Percentiles rank a stretch among this genome's conserved stretches.
phyloP scores from a whole-genome alignment of 352 stramenopile species.

The Pilasporangium apinafurcum region DNA sequence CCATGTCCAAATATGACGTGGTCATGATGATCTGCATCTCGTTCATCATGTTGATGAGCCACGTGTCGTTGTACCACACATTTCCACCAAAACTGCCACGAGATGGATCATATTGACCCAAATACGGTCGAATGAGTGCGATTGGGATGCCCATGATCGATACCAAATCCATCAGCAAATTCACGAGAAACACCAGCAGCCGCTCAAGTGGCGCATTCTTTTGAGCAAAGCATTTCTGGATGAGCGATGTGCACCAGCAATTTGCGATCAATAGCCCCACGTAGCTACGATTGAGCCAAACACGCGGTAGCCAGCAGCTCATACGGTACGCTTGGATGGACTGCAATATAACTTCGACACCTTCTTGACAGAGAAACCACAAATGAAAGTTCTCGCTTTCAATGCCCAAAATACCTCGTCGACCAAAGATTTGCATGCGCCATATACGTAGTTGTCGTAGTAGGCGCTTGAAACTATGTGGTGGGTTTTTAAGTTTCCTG shows the following conservation, averaged over 20 bases:
- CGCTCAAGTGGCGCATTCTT: conserved; percentile 6
- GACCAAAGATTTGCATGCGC: conserved; percentile 10
- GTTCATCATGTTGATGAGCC: conserved; percentile 15
- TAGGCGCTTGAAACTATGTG: no score
- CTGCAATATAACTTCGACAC: conserved; percentile 17
- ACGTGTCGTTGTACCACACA: conserved; percentile 13
- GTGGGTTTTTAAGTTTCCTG: neutral
- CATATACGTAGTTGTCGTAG: no score
- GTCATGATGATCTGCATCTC: conserved; percentile 10
- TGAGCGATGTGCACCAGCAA: conserved; percentile 12
- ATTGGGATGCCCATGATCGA: conserved; percentile 9
- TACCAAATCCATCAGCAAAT: conserved; percentile 10
- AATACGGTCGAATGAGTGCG: conserved; percentile 6
- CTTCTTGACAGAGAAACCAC: conserved; percentile 13
- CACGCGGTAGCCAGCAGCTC: conserved; percentile 4
- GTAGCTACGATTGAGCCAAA: conserved; percentile 7
- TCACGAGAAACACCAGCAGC: conserved; percentile 7
- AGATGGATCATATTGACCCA: conserved; percentile 3
- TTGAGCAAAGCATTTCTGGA: conserved; percentile 2
- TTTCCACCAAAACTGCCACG: neutral
- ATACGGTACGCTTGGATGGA: conserved; percentile 17
- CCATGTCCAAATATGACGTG: conserved; percentile 3
- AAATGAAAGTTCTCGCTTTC: conserved; percentile 14
- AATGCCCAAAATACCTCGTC: conserved; percentile 14
- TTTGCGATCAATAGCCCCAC: conserved; percentile 8